phyloP scores from a whole-genome alignment of 352 stramenopile genomes.

The Phytopythium aichiense region DNA sequence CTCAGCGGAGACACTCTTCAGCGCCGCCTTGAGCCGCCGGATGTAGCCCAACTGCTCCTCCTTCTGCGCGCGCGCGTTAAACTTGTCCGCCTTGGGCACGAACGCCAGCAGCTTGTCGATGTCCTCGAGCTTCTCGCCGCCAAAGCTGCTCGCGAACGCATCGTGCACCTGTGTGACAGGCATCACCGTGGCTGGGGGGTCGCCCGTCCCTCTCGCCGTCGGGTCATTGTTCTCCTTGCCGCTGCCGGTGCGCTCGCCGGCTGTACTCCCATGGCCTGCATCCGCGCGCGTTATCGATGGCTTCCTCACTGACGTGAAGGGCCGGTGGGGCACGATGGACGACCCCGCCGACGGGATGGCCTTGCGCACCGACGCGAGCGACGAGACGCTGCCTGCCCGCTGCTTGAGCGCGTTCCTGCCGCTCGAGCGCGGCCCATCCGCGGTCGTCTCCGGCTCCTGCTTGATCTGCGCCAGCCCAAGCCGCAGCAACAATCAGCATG shows the following conservation, averaged over 20 bases:
- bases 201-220: neutral
- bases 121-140: conserved; percentile 25
- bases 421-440: neutral
- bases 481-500: neutral
- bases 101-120: conserved; percentile 55
- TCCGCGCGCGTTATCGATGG: neutral
- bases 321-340: neutral
- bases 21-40: conserved; percentile 41
- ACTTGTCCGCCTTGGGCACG: conserved; percentile 63
- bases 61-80: conserved; percentile 46
- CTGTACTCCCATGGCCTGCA: neutral
- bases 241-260: neutral
- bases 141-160: conserved; percentile 30
- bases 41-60: conserved; percentile 58
- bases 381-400: neutral
- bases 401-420: neutral
- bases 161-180: conserved; percentile 21
- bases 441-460: conserved; percentile 5
- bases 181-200: neutral
- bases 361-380: neutral
- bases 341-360: neutral
- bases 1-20: conserved; percentile 35
- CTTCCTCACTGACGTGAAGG: neutral
- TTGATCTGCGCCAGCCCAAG: neutral
- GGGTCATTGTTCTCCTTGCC: conserved; percentile 16